A percentile compares a stretch with the other conserved stretches of the same genome.
Evolutionary conservation across 768 basidiomycete genomes (phyloP).

Genomic region (Calocybe gangraenosa): DNA sequence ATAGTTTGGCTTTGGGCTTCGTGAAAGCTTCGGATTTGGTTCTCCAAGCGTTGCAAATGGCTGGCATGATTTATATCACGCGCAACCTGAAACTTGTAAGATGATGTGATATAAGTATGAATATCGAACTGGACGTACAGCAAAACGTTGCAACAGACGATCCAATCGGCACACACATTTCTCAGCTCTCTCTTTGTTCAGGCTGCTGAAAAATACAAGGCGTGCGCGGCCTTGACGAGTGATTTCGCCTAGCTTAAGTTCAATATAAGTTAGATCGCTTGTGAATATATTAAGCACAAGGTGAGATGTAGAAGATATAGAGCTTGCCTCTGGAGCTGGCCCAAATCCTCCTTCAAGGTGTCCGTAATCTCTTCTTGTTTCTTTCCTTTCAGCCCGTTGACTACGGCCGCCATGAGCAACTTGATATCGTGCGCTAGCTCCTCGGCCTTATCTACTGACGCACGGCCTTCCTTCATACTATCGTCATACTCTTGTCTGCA

Average conservation of each 20-base stretch:
- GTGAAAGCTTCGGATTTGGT: conserved; percentile 3
- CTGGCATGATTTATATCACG: conserved; percentile 1
- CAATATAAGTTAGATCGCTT: conserved; percentile 5
- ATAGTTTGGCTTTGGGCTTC: neutral
- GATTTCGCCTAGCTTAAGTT: conserved; percentile 3
- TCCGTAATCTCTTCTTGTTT: neutral
- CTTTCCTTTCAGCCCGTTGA: conserved; percentile 10
- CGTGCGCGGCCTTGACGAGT: neutral
- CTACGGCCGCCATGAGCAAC: conserved; percentile 2
- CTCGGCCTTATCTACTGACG: no score
- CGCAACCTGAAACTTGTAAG: neutral
- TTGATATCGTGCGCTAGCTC: conserved; percentile 8
- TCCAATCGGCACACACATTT: conserved; percentile 6
- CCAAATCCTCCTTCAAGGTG: neutral
- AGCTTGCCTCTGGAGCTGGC: neutral
- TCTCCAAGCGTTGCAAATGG: neutral
- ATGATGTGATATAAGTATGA: no score
- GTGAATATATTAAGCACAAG: no score
- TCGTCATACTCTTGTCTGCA: conserved; percentile 6
- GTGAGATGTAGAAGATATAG: neutral
- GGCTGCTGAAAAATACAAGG: conserved; percentile 1
- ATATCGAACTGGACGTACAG: neutral
- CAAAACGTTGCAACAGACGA: conserved; percentile 2
- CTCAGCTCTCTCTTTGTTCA: neutral
- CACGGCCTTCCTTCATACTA: no score